Percentiles rank a stretch among this genome's conserved stretches.
Evolutionary conservation across 352 stramenopile genomes (phyloP).

Genomic region (Phytophthora europaea): DNA sequence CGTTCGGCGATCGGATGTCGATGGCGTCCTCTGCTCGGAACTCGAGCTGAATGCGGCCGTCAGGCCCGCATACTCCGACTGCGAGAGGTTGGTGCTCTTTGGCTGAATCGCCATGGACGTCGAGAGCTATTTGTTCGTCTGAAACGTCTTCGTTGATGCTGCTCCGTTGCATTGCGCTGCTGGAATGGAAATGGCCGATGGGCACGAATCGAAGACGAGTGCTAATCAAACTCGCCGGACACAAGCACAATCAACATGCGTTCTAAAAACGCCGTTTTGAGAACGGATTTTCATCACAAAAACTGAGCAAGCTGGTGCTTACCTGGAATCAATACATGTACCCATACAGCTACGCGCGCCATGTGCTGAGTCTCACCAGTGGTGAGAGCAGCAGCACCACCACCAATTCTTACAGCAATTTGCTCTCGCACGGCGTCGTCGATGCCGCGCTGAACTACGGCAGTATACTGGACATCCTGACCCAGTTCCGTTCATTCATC

Average conservation of each 20-base stretch:
- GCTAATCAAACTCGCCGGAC: slow-evolving; percentile 5
- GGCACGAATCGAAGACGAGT: slow-evolving; percentile 1
- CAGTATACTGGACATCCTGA: slow-evolving; percentile 37
- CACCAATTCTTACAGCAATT: slow-evolving; percentile 17
- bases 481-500: slow-evolving; percentile 49
- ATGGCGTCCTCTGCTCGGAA: slow-evolving; percentile 37
- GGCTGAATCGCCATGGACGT: neutral
- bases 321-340: no score
- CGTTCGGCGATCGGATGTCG: slow-evolving; percentile 12
- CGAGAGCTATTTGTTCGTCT: neutral
- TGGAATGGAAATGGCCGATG: slow-evolving; percentile 7
- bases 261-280: neutral
- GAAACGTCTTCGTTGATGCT: neutral
- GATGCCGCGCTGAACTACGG: slow-evolving; percentile 45
- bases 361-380: no score
- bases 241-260: neutral
- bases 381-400: neutral
- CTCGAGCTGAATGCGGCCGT: slow-evolving; percentile 47
- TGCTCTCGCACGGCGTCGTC: slow-evolving; percentile 37
- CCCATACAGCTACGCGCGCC: no score
- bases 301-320: neutral
- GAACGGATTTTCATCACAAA: neutral
- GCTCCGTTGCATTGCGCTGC: slow-evolving; percentile 4
- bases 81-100: slow-evolving; percentile 11
- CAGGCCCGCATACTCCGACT: slow-evolving; percentile 32